Evolutionary conservation across 176 grass and related monocot species (phyloP).

Genomic region (Triticum monococcum): DNA sequence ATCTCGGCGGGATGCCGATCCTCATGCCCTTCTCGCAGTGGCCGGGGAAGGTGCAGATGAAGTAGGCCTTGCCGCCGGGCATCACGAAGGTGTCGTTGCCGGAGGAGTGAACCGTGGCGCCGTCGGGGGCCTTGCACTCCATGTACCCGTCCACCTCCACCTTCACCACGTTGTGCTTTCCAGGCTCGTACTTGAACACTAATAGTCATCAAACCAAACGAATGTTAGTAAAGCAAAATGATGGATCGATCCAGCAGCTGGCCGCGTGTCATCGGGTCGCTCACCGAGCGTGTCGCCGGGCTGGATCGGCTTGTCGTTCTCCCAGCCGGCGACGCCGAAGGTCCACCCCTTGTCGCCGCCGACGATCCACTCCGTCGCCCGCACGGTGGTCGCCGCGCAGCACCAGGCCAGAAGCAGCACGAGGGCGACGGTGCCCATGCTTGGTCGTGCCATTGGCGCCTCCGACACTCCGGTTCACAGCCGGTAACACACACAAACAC

Average conservation of each 20-base stretch:
- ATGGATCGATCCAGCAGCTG: background rate
- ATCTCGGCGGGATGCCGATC: background rate
- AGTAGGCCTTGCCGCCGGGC: slow-evolving; percentile 19
- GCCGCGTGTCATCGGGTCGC: background rate
- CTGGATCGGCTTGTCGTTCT: slow-evolving; percentile 1
- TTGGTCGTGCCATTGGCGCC: background rate
- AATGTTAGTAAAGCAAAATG: background rate
- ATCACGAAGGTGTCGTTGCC: background rate
- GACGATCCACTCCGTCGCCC: background rate
- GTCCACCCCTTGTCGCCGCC: background rate
- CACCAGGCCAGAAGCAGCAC: background rate
- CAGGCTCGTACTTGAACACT: background rate
- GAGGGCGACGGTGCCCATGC: background rate
- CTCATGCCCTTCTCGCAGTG: slow-evolving; percentile 15
- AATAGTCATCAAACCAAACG: background rate
- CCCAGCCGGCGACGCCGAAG: slow-evolving; percentile 3
- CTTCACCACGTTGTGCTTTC: background rate
- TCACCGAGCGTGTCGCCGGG: background rate
- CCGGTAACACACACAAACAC: too few relatives aligned
- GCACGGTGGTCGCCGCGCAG: background rate
- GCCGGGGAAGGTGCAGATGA: slow-evolving; percentile 1
- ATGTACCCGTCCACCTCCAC: background rate
- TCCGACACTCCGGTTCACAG: background rate
- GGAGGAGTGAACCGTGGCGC: background rate
- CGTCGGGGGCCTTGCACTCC: background rate